Conservation (phyloP, 306 rosid species). For the Boehmeria nivea region DNA sequence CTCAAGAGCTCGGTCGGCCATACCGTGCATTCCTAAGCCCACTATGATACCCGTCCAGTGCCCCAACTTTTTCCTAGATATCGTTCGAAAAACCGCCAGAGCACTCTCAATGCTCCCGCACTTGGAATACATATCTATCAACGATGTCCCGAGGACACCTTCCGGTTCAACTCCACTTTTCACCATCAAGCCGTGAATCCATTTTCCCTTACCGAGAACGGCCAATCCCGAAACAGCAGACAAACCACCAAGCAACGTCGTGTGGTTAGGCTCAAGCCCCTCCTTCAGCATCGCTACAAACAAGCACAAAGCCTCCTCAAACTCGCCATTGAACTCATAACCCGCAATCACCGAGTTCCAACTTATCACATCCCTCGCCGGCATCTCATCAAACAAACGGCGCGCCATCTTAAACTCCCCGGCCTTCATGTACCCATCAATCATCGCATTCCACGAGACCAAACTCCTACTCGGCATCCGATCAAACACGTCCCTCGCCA, state of each 20-base stretch:
- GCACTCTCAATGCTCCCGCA: constrained; percentile 53
- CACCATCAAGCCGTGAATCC: constrained; percentile 48
- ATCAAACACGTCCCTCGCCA: constrained; percentile 44
- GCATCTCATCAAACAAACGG: constrained; percentile 41
- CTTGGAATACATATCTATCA: constrained; percentile 54
- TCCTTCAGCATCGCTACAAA: constrained; percentile 38
- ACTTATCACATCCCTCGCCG: constrained; percentile 29
- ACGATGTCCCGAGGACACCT: constrained; percentile 49
- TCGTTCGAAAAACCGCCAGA: constrained; percentile 26
- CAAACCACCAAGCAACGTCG: constrained; percentile 38
- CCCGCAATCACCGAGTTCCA: constrained; percentile 60
- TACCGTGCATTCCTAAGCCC: constrained; percentile 59
- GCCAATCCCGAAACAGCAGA: constrained; percentile 46
- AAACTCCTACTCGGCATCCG: constrained; percentile 41
- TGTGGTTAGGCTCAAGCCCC: constrained; percentile 35
- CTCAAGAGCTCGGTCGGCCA: constrained; percentile 44
- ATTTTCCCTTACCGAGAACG: constrained; percentile 39
- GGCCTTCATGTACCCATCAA: constrained; percentile 50
- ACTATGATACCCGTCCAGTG: constrained; percentile 55
- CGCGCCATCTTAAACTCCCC: constrained; percentile 31
- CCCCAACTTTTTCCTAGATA: constrained; percentile 42
- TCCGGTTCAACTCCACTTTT: constrained; percentile 36
- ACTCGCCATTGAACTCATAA: constrained; percentile 39
- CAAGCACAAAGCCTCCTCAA: constrained; percentile 32
- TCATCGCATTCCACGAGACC: constrained; percentile 59